Evolutionary conservation across 2,329 filamentous ascomycete species (phyloP), one percentile per base, ranked within the genome.

Genomic region (Colletotrichum lindemuthianum): DNA sequence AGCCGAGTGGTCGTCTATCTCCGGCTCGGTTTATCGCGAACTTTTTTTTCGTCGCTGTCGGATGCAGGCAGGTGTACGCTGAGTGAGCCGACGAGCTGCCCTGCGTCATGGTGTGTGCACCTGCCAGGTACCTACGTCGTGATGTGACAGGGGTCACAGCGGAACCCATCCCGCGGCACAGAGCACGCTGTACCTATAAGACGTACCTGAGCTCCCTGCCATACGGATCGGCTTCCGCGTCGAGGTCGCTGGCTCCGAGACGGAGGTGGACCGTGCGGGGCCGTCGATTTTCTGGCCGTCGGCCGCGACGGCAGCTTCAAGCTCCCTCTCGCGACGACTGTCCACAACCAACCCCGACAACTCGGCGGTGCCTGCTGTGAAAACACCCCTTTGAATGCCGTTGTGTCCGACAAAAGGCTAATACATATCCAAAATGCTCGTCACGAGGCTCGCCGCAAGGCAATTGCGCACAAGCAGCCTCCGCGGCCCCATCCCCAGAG

Each of bases 11-110:
- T 53, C 48, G 45, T 39, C 24, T 24, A 24, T 24, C 24, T 60
- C 41, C 57, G 51, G 57, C 34, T 61, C 45, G 50, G 57, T 60
- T 34, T 65, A 65, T 65, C 63, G 33, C 59, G 58, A 65, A 63
- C 59, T 57, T 63, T 61, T 65, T 55, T 43, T 43, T 34, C 37
- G 12, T 39, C 60, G 60, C 47, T 59, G 51, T 36, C 47, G 24
- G 24, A 24, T 50, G 33, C 59, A 47, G 55, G 60, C 56, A 43
- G 51, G 43, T 9, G 40, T 43, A 13, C 40, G 48, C 54, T 52
- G 41, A 45, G 24, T 47, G 48, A 63, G 15, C 47, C 39, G 40
- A 45, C 2, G 24, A 53, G 15, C 41, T 40, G 49, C 24, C 24
- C 56, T 64, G 58, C 61, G 61, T 65, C 61, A 65, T 65, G 58